Conservation (phyloP, 306 rosid species). For the Ziziphus jujuba region DNA sequence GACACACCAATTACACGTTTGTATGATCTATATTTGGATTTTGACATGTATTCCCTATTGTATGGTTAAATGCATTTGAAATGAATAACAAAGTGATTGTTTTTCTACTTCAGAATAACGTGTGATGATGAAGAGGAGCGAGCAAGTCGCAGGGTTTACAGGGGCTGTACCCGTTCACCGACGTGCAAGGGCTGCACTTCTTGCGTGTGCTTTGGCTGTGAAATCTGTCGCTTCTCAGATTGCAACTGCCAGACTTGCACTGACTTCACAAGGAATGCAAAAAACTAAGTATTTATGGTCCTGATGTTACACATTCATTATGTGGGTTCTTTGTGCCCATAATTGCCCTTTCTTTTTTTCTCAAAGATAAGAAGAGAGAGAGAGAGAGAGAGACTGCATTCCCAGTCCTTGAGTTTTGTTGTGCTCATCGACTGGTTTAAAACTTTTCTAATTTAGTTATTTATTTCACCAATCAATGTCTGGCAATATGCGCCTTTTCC, state of each 20-base stretch:
- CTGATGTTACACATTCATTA: conserved; percentile 6
- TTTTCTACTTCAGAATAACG: conserved; percentile 49
- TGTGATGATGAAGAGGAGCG: conserved; percentile 93
- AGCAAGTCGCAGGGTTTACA: conserved; percentile 80
- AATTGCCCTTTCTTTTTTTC: conserved; percentile 10
- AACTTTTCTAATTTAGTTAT: conserved; percentile 23
- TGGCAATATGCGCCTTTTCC: not conserved
- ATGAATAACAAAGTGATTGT: not conserved
- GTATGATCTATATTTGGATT: not conserved
- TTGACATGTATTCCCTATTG: not conserved
- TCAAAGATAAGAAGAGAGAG: conserved; percentile 12
- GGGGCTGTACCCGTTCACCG: conserved; percentile 79
- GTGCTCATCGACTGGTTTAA: conserved; percentile 26
- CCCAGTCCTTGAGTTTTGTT: conserved; percentile 23
- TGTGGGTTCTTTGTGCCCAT: conserved; percentile 24
- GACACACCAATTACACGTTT: not conserved
- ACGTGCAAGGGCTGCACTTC: conserved; percentile 96
- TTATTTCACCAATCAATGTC: conserved; percentile 21
- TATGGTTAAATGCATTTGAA: not conserved
- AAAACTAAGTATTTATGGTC: conserved; percentile 34
- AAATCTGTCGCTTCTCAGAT: conserved; percentile 85
- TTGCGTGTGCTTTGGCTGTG: conserved; percentile 94
- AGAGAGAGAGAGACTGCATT: conserved; percentile 15
- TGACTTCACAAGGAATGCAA: conserved; percentile 83
- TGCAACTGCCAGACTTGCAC: conserved; percentile 97